phyloP scores from a whole-genome alignment of 1,284 basidiomycete species.

The Naganishia liquefaciens region DNA sequence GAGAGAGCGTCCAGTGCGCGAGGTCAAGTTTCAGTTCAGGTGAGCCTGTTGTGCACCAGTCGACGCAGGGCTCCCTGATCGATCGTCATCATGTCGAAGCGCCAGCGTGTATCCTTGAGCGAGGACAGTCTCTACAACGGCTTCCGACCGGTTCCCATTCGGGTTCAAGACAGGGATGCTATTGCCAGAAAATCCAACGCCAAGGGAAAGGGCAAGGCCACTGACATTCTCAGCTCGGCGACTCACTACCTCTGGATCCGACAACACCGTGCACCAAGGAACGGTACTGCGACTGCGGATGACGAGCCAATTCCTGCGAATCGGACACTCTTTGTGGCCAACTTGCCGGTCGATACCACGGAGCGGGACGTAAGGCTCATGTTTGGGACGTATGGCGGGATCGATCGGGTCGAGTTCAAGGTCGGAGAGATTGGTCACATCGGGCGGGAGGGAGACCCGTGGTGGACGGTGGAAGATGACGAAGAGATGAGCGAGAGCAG shows the following conservation, averaged over 20 bases:
- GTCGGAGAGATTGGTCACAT: slow-evolving; percentile 24
- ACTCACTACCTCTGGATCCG: slow-evolving; percentile 32
- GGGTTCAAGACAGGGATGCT: slow-evolving; percentile 9
- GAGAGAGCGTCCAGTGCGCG: slow-evolving; percentile 11
- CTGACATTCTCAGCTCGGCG: neutral
- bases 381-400: slow-evolving; percentile 71
- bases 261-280: slow-evolving; percentile 24
- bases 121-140: slow-evolving; percentile 10
- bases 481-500: slow-evolving; percentile 36
- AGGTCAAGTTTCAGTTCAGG: no score
- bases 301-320: neutral
- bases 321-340: slow-evolving; percentile 79
- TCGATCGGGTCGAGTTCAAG: slow-evolving; percentile 69
- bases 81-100: slow-evolving; percentile 7
- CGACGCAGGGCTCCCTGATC: no score
- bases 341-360: slow-evolving; percentile 79
- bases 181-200: neutral
- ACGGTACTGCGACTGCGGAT: neutral
- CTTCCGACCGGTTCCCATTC: slow-evolving; percentile 19
- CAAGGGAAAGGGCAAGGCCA: slow-evolving; percentile 18
- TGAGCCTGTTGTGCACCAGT: no score
- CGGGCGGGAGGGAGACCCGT: slow-evolving; percentile 41
- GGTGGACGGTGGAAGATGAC: slow-evolving; percentile 40
- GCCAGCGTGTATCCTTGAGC: slow-evolving; percentile 9
- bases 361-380: slow-evolving; percentile 71